Evolutionary conservation across 805 yeast species (phyloP), one percentile per base, ranked within the genome.

Genomic region (Candida manassasensis): DNA sequence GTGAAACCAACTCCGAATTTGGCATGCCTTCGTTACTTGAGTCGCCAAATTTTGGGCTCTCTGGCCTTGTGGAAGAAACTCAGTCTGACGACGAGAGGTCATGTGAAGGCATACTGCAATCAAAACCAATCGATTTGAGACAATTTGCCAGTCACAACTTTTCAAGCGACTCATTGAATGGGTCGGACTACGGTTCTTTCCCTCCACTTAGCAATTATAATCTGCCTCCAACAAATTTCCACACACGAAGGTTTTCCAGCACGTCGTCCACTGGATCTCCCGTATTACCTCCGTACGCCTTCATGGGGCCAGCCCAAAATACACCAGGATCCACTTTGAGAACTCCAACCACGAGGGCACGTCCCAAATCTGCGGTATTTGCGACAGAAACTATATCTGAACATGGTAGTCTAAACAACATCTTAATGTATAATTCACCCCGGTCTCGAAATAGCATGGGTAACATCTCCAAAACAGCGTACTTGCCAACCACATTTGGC

Each of bases 111-210:
- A 30, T 4, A 19, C 6, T 8, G 12, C 12, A 6, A 7, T 24
- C 27, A 6, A 8, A 29, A 24, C 22, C 37, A n/a, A 44, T 53
- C 10, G 61, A 57, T 43, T 39, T 63, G n/a, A 39, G 53, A 3
- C 49, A 45, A 29, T 47, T 66, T 14, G 57, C 59, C 11, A 61
- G 69, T 36, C 61, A 67, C 30, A 67, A 67, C 44, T 67, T 67
- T 44, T 61, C 68, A 7, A 43, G 65, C 2, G 68, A 63, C 27
- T 61, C 67, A 1, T 30, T 61, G 4, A 41, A 41, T 12, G 48
- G 35, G 11, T 27, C 17, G 10, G 21, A 25, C n/a, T 18, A 34
- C 7, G 29, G 11, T 13, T 15, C 8, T 11, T 26, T 29, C 10
- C 36, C 44, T n/a, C 35, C 36, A 12, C 28, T 37, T 4, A 30